A percentile compares a stretch with the other conserved stretches of the same genome.
phyloP scores from a whole-genome alignment of 805 yeast species.

The Grigorovia jiainica region DNA sequence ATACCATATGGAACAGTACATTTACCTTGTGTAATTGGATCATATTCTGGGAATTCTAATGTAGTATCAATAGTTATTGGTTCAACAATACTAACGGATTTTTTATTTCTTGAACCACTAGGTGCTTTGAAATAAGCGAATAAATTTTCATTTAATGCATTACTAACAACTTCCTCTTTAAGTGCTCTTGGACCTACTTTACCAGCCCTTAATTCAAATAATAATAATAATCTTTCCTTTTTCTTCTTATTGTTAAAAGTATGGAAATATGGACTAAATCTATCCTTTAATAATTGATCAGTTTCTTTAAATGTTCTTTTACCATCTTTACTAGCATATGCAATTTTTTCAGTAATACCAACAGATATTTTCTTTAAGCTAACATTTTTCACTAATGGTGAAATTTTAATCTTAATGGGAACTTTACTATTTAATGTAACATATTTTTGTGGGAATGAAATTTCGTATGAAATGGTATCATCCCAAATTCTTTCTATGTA shows the following conservation, averaged over 20 bases:
- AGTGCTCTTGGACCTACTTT: conserved; percentile 38
- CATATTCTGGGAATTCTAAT: conserved; percentile 22
- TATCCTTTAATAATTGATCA: conserved; percentile 24
- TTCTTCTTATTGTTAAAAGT: conserved; percentile 25
- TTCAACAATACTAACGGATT: conserved; percentile 14
- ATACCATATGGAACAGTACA: conserved; percentile 24
- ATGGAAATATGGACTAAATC: conserved; percentile 25
- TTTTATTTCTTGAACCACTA: conserved; percentile 28
- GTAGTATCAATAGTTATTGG: conserved; percentile 21
- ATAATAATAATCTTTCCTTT: conserved; percentile 45
- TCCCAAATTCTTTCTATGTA: conserved; percentile 72
- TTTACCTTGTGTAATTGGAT: background rate
- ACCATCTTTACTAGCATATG: conserved; percentile 49
- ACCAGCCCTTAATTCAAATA: conserved; percentile 58
- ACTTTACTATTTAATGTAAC: conserved; percentile 53
- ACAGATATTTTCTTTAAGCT: conserved; percentile 54
- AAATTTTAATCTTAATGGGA: conserved; percentile 53
- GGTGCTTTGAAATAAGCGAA: conserved; percentile 37
- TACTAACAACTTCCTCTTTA: conserved; percentile 47
- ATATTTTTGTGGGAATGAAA: conserved; percentile 62
- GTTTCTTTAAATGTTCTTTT: conserved; percentile 47
- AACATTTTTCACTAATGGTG: conserved; percentile 56
- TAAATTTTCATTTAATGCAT: conserved; percentile 51
- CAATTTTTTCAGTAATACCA: conserved; percentile 56
- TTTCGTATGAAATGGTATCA: conserved; percentile 58